Evolutionary conservation across 2,329 filamentous ascomycete genomes (phyloP), one percentile per base, ranked within the genome.

Genomic region (Phaeosphaeria sp.): DNA sequence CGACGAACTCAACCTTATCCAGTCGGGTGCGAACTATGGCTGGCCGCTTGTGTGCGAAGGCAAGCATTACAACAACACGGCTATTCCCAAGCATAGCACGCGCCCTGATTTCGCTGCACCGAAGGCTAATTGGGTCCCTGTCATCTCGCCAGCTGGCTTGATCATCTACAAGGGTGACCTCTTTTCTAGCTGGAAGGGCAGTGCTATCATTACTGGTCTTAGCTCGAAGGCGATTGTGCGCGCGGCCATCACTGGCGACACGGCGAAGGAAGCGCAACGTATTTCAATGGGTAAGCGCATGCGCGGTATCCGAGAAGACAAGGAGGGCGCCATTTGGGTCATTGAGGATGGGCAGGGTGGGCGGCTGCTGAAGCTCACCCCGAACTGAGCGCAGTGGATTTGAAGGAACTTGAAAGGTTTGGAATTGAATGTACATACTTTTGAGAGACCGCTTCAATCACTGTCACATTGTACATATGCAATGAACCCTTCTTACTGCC

Each of bases 401-500:
- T 22, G 13, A 22, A 44, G 42, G 22, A 18, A 44, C 42, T 22
- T 2, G 42, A 6, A 8, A 22, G 13, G 6, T 44, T 44, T 44
- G 42, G 42, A 15, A 22, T 5, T 15, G 30, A 6, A 39, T 39
- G 36, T 39, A 39, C 7, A 39, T 39, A 39, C 11, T 39, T 17
- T 39, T 39, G n/a, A 15, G 2, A n/a, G 15, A n/a, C 17, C 3
- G 30, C 36, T 39, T n/a, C 36, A 39, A 39, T 17, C n/a, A n/a
- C 17, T 39, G 4, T 2, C 3, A n/a, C n/a, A 39, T 39, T 39
- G 15, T 39, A 39, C 17, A 39, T 8, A 27, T 8, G 25, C 8
- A 8, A 27, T 8, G 8, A 8, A 27, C 8, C 25, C 25, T n/a
- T n/a, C 17, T 36, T 49, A 65, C 25, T 46, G 56, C 87, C 86